Evolutionary conservation across 2,329 filamentous ascomycete species (phyloP), one percentile per base, ranked within the genome.

Genomic region (Alternaria solani): DNA sequence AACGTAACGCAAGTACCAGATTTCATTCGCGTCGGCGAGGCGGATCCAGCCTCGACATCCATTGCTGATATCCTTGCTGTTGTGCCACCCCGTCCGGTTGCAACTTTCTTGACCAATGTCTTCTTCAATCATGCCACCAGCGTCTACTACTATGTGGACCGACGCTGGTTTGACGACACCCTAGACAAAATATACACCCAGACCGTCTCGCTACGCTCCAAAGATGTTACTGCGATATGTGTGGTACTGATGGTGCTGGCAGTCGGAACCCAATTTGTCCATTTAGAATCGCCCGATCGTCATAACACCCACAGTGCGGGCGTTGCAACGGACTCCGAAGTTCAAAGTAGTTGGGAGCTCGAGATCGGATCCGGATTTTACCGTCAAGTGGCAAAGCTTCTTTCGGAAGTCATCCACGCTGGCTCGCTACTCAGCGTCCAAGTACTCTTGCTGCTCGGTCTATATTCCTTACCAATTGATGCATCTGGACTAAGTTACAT

Each of bases 391-490:
- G 83, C 82, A 26, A 84, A 82, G 63, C 75, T 87, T 3, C 75
- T 87, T 1, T 84, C 85, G 1, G 86, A 87, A 57, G 82, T 87
- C 38, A 87, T 88, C 55, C 84, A 84, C 1, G 81, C 83, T 7
- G 83, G 84, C 0, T 87, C 85, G 2, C 77, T 87, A 11, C 82
- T 86, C 64, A 87, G 85, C 62, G 85, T 87, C 0, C 86, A 88
- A 67, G 86, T 85, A 1, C 87, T 84, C 56, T 71, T 87, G 7
- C 76, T 88, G 23, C 82, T 88, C 14, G 85, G 84, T 2, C 81
- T 86, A 9, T 88, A 87, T 62, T 78, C 84, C 2, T 74, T 87
- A 6, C 85, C 86, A 0, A 77, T 87, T 0, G 85, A 88, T 67
- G 83, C 85, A 0, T 85, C 84, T 1, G 86, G 85, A 0, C 71